Percentiles rank a stretch among this genome's conserved stretches.
These are phyloP conservation scores for Allantophomopsis cytisporea DNA, from an alignment of 2,329 filamentous ascomycete species.

Conservation along the genomic window DNA sequence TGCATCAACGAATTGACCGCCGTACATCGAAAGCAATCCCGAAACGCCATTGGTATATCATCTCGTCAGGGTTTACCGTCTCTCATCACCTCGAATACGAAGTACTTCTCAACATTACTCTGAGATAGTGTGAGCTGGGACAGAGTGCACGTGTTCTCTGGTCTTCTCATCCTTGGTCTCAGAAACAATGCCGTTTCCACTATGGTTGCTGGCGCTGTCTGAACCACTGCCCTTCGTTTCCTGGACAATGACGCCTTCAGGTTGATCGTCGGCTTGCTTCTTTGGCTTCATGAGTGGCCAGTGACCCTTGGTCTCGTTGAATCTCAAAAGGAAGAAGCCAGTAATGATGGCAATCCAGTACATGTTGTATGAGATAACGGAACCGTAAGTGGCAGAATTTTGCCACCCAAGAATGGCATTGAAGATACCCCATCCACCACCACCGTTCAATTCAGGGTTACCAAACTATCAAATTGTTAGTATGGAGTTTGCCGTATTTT, in stretches of 20 bases:
- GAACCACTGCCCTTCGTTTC: conserved; percentile 1
- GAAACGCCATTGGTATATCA: too few relatives aligned
- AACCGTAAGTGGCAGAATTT: conserved; percentile 80
- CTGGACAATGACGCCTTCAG: not conserved
- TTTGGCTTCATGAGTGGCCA: conserved; percentile 21
- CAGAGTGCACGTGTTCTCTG: conserved; percentile 3
- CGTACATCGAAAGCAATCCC: too few relatives aligned
- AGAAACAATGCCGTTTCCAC: not conserved
- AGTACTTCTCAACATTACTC: conserved; percentile 1
- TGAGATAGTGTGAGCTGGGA: conserved; percentile 3
- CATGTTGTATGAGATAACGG: conserved; percentile 74
- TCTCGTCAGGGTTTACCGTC: too few relatives aligned
- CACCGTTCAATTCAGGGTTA: conserved; percentile 57
- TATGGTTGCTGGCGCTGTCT: not conserved
- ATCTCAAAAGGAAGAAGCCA: conserved; percentile 50
- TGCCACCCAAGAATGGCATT: conserved; percentile 79
- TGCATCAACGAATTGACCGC: too few relatives aligned
- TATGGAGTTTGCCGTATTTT: not conserved
- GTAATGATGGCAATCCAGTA: conserved; percentile 69
- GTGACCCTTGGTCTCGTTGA: conserved; percentile 43
- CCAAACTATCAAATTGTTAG: conserved; percentile 47
- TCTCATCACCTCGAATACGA: too few relatives aligned
- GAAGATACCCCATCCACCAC: conserved; percentile 76
- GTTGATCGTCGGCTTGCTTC: not conserved
- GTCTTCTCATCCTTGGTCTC: not conserved